Conservation (phyloP, 768 basidiomycete species). For the Mycena belliarum region DNA sequence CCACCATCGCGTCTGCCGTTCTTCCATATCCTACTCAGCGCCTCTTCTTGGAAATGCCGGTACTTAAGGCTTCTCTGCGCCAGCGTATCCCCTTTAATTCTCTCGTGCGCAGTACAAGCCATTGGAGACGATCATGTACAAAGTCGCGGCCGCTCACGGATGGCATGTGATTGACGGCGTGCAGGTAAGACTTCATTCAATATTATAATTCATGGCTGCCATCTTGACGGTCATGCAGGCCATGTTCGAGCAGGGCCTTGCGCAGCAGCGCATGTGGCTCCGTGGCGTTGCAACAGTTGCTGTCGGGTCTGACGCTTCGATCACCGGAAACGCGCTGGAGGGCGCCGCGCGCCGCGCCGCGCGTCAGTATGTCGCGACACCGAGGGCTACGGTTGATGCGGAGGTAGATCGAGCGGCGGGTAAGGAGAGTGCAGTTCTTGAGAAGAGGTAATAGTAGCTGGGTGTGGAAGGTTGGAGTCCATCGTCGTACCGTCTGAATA, state of each 20-base stretch:
- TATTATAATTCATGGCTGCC: neutral
- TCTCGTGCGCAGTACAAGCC: conserved; percentile 30
- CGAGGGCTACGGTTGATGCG: neutral
- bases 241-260: conserved; percentile 39
- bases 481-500: neutral
- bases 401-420: conserved; percentile 15
- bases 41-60: conserved; percentile 38
- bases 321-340: conserved; percentile 7
- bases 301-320: conserved; percentile 16
- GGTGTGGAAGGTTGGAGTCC: neutral
- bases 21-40: conserved; percentile 31
- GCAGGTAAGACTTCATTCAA: conserved; percentile 16
- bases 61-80: conserved; percentile 6
- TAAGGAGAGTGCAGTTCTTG: conserved; percentile 2
- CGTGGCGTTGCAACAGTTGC: conserved; percentile 15
- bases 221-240: conserved; percentile 23
- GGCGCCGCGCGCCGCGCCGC: conserved; percentile 1
- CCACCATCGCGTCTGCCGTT: conserved; percentile 7
- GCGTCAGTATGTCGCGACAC: neutral
- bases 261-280: conserved; percentile 41
- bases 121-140: conserved; percentile 33
- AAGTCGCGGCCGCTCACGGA: conserved; percentile 34
- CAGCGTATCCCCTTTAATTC: neutral
- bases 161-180: conserved; percentile 37
- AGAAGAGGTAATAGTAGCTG: neutral